These are phyloP conservation scores for Paraglomus occultum DNA, from an alignment of 192 early-diverging fungal species.

Conservation along the genomic window DNA sequence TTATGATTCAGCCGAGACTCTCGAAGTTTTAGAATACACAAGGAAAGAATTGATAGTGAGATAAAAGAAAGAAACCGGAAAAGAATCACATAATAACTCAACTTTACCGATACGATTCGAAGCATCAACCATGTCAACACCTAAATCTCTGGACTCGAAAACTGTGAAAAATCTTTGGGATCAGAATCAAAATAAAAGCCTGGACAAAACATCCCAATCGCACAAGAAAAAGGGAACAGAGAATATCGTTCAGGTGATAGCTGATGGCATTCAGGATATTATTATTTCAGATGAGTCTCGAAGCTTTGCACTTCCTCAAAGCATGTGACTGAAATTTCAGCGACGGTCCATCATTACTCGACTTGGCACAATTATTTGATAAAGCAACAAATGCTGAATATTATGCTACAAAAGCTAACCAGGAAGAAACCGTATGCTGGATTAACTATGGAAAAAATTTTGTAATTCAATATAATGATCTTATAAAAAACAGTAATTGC, in stretches of 20 bases:
- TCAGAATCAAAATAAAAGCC: slow-evolving; percentile 15
- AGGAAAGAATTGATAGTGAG: slow-evolving; percentile 23
- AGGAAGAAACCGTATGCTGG: slow-evolving; percentile 7
- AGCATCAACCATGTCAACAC: slow-evolving; percentile 21
- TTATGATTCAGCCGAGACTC: slow-evolving; percentile 15
- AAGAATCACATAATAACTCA: slow-evolving; percentile 26
- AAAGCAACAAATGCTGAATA: slow-evolving; percentile 22
- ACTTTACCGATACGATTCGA: slow-evolving; percentile 8
- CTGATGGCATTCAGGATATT: slow-evolving; percentile 13
- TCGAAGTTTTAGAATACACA: slow-evolving; percentile 15
- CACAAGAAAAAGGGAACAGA: slow-evolving; percentile 28
- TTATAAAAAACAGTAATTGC: slow-evolving; percentile 20
- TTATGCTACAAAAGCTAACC: slow-evolving; percentile 19
- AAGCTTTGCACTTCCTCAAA: not conserved
- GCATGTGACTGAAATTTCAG: slow-evolving; percentile 26
- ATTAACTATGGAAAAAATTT: slow-evolving; percentile 23
- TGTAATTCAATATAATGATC: slow-evolving; percentile 24
- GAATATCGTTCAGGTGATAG: slow-evolving; percentile 21
- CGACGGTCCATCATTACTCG: slow-evolving; percentile 5
- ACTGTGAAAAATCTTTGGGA: slow-evolving; percentile 10
- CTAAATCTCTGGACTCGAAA: slow-evolving; percentile 20
- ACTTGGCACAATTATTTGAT: slow-evolving; percentile 13
- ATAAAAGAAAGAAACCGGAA: slow-evolving; percentile 6
- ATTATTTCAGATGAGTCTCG: not conserved
- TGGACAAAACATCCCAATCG: slow-evolving; percentile 11